A percentile compares a stretch with the other conserved stretches of the same genome.
Conservation (phyloP, 2,329 filamentous ascomycete genomes). For the Exophiala spinifera region DNA sequence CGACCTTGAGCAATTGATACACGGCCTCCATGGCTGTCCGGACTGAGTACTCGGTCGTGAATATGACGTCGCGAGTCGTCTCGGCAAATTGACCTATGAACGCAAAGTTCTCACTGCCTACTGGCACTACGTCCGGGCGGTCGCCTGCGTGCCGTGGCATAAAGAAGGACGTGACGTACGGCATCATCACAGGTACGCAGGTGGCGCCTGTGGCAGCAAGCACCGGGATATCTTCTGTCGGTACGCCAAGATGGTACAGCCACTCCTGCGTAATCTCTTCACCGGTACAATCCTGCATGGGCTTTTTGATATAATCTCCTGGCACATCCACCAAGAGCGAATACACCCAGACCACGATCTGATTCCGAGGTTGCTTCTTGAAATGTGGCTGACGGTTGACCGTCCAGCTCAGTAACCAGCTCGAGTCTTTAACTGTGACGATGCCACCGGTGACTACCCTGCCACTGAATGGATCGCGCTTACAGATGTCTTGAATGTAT, state of each 20-base stretch:
- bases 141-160: conserved; percentile 37
- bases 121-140: conserved; percentile 40
- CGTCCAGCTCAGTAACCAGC: conserved; percentile 42
- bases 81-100: conserved; percentile 45
- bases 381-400: conserved; percentile 45
- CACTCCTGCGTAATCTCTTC: conserved; percentile 42
- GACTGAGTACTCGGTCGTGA: conserved; percentile 41
- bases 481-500: conserved; percentile 34
- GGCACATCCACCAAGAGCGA: conserved; percentile 37
- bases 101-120: conserved; percentile 38
- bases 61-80: conserved; percentile 39
- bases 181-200: conserved; percentile 40
- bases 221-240: conserved; percentile 31
- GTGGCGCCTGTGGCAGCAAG: conserved; percentile 30
- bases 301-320: conserved; percentile 41
- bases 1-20: conserved; percentile 27
- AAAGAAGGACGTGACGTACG: conserved; percentile 40
- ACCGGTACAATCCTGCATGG: conserved; percentile 42
- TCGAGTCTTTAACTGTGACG: conserved; percentile 40
- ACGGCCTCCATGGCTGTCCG: conserved; percentile 39
- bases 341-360: conserved; percentile 43
- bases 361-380: conserved; percentile 35
- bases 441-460: conserved; percentile 36
- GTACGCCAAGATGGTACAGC: conserved; percentile 40
- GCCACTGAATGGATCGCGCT: conserved; percentile 33